Evolutionary conservation across 2,329 filamentous ascomycete genomes (phyloP).

Genomic region (Fusarium tuaranense): DNA sequence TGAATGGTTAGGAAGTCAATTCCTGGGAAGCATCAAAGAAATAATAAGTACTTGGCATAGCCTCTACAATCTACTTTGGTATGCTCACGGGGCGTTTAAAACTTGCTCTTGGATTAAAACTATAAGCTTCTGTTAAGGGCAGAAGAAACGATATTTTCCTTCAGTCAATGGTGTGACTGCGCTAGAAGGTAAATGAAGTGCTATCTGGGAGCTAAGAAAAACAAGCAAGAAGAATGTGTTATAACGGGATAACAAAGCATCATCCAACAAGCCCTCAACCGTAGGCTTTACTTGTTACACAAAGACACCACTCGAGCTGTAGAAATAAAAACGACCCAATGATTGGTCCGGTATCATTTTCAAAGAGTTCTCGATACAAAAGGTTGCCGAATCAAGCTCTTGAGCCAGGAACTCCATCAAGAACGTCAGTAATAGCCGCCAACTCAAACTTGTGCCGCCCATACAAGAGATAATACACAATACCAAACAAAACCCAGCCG

Average conservation of each 20-base stretch:
- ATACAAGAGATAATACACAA: conserved; percentile 46
- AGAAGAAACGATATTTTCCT: no score
- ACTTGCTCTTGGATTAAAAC: no score
- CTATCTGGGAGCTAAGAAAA: neutral
- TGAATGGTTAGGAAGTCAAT: no score
- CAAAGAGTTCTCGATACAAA: neutral
- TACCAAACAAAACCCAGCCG: conserved; percentile 53
- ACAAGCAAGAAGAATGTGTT: neutral
- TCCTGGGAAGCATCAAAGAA: no score
- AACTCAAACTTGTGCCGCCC: conserved; percentile 45
- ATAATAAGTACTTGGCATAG: no score
- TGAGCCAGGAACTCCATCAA: neutral
- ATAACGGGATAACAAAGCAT: neutral
- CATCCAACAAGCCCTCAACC: neutral
- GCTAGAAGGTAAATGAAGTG: neutral
- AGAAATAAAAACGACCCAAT: no score
- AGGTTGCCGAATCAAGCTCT: neutral
- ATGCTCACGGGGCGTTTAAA: no score
- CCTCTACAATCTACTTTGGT: no score
- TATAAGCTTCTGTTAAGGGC: no score
- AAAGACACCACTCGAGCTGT: neutral
- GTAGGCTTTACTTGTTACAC: neutral
- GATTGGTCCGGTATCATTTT: neutral
- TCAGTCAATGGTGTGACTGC: no score
- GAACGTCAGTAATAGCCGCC: conserved; percentile 16